Evolutionary conservation across 2,329 filamentous ascomycete species (phyloP).

Genomic region (Colletotrichum filicis): DNA sequence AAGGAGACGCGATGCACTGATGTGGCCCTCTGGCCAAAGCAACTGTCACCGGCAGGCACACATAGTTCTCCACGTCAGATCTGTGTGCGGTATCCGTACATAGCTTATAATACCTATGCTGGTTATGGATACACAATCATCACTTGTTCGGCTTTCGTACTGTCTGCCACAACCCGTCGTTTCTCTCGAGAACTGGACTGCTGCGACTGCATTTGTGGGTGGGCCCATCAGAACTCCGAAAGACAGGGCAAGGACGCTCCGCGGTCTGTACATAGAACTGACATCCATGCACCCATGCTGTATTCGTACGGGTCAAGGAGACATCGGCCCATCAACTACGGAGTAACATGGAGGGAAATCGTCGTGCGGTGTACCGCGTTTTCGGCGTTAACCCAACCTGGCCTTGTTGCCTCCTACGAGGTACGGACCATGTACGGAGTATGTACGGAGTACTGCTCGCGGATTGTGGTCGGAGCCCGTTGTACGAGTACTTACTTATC

Average conservation of each 20-base stretch:
- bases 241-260: not conserved
- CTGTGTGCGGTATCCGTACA: not conserved
- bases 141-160: not conserved
- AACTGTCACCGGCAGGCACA: not conserved
- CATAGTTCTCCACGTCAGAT: not conserved
- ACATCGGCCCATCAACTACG: not conserved
- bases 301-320: not conserved
- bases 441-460: not conserved
- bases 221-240: conserved; percentile 13
- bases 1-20: conserved; percentile 1
- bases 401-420: not conserved
- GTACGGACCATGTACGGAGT: too few relatives aligned
- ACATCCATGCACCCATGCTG: conserved; percentile 2
- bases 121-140: not conserved
- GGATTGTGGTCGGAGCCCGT: not conserved
- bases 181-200: not conserved
- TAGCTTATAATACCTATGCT: not conserved
- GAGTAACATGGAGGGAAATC: not conserved
- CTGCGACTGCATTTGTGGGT: not conserved
- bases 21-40: not conserved
- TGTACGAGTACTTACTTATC: not conserved
- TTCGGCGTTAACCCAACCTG: not conserved
- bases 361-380: not conserved
- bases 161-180: not conserved
- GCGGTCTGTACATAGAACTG: not conserved